Evolutionary conservation across 1,284 basidiomycete species (phyloP), one percentile per base, ranked within the genome.

Genomic region (Mycena sp.): DNA sequence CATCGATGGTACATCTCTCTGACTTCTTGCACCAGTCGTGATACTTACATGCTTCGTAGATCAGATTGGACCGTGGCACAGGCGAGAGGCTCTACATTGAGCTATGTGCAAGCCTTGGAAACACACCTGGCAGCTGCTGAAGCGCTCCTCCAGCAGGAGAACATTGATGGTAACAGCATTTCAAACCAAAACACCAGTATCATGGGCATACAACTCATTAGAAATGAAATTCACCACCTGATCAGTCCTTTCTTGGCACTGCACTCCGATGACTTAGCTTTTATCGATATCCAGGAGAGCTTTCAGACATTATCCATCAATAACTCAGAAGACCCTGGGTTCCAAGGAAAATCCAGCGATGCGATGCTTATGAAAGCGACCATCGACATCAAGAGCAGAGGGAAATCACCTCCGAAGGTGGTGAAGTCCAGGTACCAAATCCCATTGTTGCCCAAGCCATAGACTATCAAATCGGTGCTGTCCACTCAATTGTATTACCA

Each of bases 1-100:
- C 86, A 4, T 87, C 90, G 29, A 90, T 89, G 84, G 90, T 54
- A n/a, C 4, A 38, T n/a, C 19, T 3, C 6, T 2, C 16, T 37
- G 5, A 3, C 12, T 4, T 51, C 23, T 25, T 51, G 48, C 21
- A 35, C 6, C n/a, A 1, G 25, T 23, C 6, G 11, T 38, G 2
- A 35, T 26, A 9, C 11, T 6, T 35, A 16, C 7, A 25, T 23
- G 1, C 6, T 2, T 38, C 37, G 49, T 41, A 53, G 14, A 37
- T 37, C 38, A 21, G 19, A 38, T 25, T 35, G 19, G 23, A 32
- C 19, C 12, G 32, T 14, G 17, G 19, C 44, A 45, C 44, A 14
- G 25, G 10, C 9, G 44, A 26, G n/a, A 4, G 6, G 11, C 10
- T 21, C 44, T 14, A 23, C 10, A 26, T 3, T 12, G 4, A 50